Conservation (phyloP, 1,284 basidiomycete genomes). For the Trichosporon sp. region DNA sequence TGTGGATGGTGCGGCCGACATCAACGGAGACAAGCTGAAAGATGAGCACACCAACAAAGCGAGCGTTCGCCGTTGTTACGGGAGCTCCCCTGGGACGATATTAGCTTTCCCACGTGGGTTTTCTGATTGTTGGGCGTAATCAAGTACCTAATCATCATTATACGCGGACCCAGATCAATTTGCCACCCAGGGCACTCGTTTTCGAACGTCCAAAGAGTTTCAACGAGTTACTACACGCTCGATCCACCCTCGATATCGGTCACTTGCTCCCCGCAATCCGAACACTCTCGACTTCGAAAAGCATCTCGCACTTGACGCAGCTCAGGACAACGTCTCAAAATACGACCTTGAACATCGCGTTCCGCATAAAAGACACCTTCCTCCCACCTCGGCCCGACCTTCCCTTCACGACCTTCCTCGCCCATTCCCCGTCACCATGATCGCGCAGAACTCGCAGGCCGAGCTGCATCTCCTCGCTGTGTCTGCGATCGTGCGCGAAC, state of each 20-base stretch:
- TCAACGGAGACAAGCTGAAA: neutral
- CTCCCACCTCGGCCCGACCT: too few relatives aligned
- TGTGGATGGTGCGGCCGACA: constrained; percentile 16
- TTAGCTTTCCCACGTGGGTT: neutral
- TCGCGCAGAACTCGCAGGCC: constrained; percentile 65
- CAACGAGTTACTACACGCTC: constrained; percentile 6
- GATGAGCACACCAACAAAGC: constrained; percentile 6
- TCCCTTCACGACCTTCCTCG: too few relatives aligned
- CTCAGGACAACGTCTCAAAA: neutral
- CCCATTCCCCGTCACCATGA: constrained; percentile 29
- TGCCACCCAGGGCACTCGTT: constrained; percentile 1
- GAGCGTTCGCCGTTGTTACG: neutral
- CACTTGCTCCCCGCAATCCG: neutral
- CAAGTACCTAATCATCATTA: neutral
- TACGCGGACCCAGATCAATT: neutral
- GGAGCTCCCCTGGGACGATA: neutral
- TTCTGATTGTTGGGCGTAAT: neutral
- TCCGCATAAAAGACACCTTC: too few relatives aligned
- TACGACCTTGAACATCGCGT: neutral
- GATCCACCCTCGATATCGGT: neutral
- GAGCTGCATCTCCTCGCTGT: constrained; percentile 88
- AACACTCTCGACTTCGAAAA: neutral
- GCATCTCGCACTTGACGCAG: neutral
- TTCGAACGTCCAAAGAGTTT: constrained; percentile 3
- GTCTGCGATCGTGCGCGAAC: constrained; percentile 89